Evolutionary conservation across 106 monocot species (phyloP).

Genomic region (Chionographis japonica): DNA sequence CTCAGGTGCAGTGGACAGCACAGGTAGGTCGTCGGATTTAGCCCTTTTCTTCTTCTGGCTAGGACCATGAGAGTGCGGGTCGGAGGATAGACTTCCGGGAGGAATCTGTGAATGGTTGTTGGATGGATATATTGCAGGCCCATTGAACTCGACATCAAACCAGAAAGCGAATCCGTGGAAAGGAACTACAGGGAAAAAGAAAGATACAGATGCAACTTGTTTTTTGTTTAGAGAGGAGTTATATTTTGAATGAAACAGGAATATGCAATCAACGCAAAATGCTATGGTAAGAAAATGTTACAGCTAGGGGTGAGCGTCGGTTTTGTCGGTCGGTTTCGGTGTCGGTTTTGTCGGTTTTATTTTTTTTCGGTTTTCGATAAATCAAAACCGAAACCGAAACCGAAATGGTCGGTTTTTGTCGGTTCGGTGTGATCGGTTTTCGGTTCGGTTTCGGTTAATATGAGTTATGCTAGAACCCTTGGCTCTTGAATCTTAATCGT

Average conservation of each 20-base stretch:
- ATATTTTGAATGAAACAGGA: not conserved
- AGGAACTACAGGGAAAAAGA: slow-evolving; percentile 44
- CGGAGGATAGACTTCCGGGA: slow-evolving; percentile 14
- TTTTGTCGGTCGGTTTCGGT: too few species aligned
- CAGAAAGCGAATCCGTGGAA: slow-evolving; percentile 98
- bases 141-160: slow-evolving; percentile 98
- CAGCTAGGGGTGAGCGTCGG: too few species aligned
- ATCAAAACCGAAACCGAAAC: too few species aligned
- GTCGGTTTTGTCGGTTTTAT: too few species aligned
- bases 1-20: slow-evolving; percentile 95
- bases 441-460: too few species aligned
- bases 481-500: too few species aligned
- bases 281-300: too few species aligned
- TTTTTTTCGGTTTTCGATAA: too few species aligned
- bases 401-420: too few species aligned
- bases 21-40: slow-evolving; percentile 54
- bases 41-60: slow-evolving; percentile 38
- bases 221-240: not conserved
- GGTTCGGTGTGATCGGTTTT: too few species aligned
- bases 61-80: slow-evolving; percentile 9
- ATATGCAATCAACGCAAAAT: too few species aligned
- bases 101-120: slow-evolving; percentile 20
- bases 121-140: slow-evolving; percentile 33
- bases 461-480: too few species aligned
- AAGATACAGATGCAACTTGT: not conserved